Percentiles rank a stretch among this genome's conserved stretches.
Conservation (phyloP, 345 rosid genomes). For the Excoecaria cochinchinensis region DNA sequence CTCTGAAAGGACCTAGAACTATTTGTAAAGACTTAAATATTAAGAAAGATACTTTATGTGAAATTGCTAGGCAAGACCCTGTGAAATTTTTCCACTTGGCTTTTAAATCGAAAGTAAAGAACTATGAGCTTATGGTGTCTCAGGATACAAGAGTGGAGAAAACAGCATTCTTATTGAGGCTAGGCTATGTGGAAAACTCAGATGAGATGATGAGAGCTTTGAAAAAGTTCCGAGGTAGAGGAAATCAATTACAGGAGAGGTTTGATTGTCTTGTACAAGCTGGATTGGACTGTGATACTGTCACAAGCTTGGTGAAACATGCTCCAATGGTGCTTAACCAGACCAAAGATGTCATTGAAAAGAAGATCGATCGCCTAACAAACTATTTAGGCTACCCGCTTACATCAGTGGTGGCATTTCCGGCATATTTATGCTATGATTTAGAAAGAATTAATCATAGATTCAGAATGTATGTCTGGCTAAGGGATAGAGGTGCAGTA, state of each 20-base stretch:
- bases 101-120: conserved; percentile 38
- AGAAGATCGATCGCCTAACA: conserved; percentile 59
- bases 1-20: conserved; percentile 55
- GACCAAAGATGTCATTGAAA: conserved; percentile 58
- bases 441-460: conserved; percentile 25
- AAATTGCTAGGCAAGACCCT: conserved; percentile 59
- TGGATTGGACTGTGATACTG: conserved; percentile 56
- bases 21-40: conserved; percentile 45
- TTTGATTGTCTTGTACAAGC: conserved; percentile 71
- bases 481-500: conserved; percentile 24
- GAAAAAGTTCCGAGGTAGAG: conserved; percentile 75
- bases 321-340: conserved; percentile 76
- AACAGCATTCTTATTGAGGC: conserved; percentile 54
- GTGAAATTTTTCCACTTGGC: conserved; percentile 53
- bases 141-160: conserved; percentile 46
- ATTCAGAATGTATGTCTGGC: conserved; percentile 27
- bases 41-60: conserved; percentile 40
- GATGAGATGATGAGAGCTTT: conserved; percentile 74
- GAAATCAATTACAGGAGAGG: conserved; percentile 86
- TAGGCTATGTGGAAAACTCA: conserved; percentile 76
- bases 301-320: conserved; percentile 47
- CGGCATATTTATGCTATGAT: conserved; percentile 37
- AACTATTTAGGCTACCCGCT: conserved; percentile 42
- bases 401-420: conserved; percentile 54
- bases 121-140: conserved; percentile 20